Evolutionary conservation across 352 stramenopile species (phyloP), one percentile per base, ranked within the genome.

Genomic region (Phytophthora cryptogea): DNA sequence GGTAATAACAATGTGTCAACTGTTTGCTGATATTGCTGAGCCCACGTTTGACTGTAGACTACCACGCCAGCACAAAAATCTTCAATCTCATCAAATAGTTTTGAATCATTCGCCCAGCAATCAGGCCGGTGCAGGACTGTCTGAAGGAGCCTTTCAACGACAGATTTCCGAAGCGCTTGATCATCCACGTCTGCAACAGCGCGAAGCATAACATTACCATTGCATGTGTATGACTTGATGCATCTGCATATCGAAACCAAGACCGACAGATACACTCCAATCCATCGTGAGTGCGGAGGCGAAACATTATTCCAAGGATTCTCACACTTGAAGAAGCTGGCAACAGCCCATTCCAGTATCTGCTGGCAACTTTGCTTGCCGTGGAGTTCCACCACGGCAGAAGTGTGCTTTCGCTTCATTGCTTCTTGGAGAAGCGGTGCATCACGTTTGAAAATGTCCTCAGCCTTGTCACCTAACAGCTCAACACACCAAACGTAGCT

Each of bases 401-500:
- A 27, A 20, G 46, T 68, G 30, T 65, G 51, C 35, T 86, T 88
- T 37, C 72, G 60, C 27, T 78, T 82, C 11, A 49, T 31, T 10
- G 28, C 59, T 45, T 57, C 28, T 46, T 76, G 58, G 8, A 27
- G 17, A 42, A 37, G 23, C 13, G 28, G 1, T 26, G 31, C 6
- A 13, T 11, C 10, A 7, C 39, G n/a, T 28, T 46, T 43, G 41
- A 83, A 51, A 27, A 80, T 50, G 10, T 7, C 27, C 13, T 46
- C 45, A 8, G 68, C 52, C 3, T 76, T 63, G 6, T 72, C 65
- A 16, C 68, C 79, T 11, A 92, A 58, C 2, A 89, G 50, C 16
- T 74, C 59, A 11, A 66, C 59, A 48, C 64, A 86, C 83, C 83
- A 92, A 17, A 62, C 51, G 33, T 74, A 90, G 37, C 65, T 79